phyloP scores from a whole-genome alignment of 2,329 filamentous ascomycete genomes.

The Scopulariopsis brevicaulis region DNA sequence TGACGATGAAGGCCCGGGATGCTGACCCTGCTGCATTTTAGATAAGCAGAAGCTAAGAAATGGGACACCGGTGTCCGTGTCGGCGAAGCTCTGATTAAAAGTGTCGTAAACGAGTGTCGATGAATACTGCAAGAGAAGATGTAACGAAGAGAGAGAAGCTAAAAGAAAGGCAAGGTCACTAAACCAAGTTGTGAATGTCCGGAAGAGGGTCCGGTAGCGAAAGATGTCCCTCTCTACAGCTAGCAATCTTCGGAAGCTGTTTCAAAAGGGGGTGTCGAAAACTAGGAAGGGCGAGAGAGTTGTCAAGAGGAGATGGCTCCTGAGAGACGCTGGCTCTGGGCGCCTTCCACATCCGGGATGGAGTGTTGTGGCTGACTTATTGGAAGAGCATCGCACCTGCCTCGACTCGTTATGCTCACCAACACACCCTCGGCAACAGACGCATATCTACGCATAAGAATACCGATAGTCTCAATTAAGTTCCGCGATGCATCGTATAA shows the following conservation, averaged over 20 bases:
- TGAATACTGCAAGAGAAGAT: background rate
- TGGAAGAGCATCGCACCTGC: no score
- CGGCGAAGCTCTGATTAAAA: background rate
- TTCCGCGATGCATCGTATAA: no score
- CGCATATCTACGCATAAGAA: no score
- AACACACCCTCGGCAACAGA: no score
- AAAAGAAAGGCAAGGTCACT: background rate
- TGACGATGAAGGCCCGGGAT: background rate
- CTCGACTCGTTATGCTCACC: no score
- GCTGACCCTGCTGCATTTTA: background rate
- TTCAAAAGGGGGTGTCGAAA: background rate
- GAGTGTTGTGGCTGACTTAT: no score
- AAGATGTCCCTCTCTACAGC: background rate
- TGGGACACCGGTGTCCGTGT: background rate
- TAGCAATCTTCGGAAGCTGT: background rate
- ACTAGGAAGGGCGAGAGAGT: background rate
- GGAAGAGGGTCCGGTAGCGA: background rate
- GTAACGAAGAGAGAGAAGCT: background rate
- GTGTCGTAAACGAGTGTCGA: background rate
- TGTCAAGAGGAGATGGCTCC: background rate
- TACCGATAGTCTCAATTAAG: no score
- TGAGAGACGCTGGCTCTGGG: background rate
- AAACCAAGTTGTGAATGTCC: background rate
- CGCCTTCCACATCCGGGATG: no score
- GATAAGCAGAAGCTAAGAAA: background rate